phyloP scores from a whole-genome alignment of 2,329 filamentous ascomycete species.

The Cladophialophora bantiana region DNA sequence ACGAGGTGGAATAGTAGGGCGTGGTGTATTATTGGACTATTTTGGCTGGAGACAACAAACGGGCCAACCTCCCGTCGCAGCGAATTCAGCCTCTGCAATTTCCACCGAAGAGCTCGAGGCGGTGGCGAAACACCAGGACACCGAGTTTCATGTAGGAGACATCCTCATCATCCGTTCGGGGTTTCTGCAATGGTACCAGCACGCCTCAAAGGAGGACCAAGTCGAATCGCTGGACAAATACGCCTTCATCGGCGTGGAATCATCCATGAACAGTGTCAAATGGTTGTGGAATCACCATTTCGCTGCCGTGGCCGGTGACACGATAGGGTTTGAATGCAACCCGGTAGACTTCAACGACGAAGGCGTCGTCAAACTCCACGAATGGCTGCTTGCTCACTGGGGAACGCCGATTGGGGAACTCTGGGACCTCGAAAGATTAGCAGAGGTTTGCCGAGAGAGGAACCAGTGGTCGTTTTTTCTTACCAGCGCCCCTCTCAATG shows the following conservation, averaged over 20 bases:
- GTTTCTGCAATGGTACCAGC: constrained; percentile 27
- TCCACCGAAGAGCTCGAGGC: constrained; percentile 28
- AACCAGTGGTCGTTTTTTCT: constrained; percentile 57
- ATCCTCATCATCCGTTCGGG: constrained; percentile 37
- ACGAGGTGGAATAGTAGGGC: constrained; percentile 51
- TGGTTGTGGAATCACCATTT: constrained; percentile 47
- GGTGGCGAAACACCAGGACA: constrained; percentile 23
- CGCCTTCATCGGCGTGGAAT: constrained; percentile 39
- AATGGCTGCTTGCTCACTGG: constrained; percentile 38
- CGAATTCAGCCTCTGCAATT: constrained; percentile 47
- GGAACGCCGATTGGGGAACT: constrained; percentile 39
- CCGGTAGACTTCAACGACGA: not conserved
- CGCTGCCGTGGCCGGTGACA: constrained; percentile 44
- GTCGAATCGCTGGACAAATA: not conserved
- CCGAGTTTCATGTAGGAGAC: constrained; percentile 35
- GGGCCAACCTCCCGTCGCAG: constrained; percentile 43
- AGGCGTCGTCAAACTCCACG: constrained; percentile 18
- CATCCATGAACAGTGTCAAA: constrained; percentile 40
- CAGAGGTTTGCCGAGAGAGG: constrained; percentile 44
- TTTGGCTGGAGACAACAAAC: constrained; percentile 50
- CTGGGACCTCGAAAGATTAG: constrained; percentile 49
- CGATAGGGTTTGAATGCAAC: constrained; percentile 39
- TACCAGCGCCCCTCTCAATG: constrained; percentile 43
- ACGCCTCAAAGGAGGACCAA: not conserved
- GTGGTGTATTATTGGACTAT: constrained; percentile 56